Percentiles rank a stretch among this genome's conserved stretches.
phyloP scores from a whole-genome alignment of 768 basidiomycete species.

The Tubosaeta sp. region DNA sequence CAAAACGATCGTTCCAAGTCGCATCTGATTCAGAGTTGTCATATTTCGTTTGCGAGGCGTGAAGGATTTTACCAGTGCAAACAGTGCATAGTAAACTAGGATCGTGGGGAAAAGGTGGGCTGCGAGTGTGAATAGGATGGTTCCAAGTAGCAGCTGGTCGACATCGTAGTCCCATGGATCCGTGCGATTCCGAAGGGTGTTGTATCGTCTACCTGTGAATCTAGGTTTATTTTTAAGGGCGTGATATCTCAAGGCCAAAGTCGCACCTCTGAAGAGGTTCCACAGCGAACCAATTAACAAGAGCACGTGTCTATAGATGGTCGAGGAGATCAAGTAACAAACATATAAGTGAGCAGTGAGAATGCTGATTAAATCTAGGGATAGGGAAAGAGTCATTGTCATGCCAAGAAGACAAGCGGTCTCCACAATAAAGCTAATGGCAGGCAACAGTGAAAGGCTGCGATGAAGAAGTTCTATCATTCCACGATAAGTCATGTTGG shows the following conservation, averaged over 20 bases:
- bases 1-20: conserved; percentile 49
- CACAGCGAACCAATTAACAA: conserved; percentile 64
- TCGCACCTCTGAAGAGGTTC: conserved; percentile 84
- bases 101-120: conserved; percentile 84
- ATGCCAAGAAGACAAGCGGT: conserved; percentile 40
- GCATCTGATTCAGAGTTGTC: conserved; percentile 37
- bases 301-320: conserved; percentile 59
- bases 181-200: conserved; percentile 79
- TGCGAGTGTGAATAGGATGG: conserved; percentile 79
- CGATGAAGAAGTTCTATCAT: conserved; percentile 18
- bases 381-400: conserved; percentile 63
- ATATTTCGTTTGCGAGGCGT: not conserved
- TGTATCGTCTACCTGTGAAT: conserved; percentile 75
- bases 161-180: conserved; percentile 90
- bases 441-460: conserved; percentile 18
- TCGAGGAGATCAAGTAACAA: conserved; percentile 60
- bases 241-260: not conserved
- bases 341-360: conserved; percentile 69
- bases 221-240: not conserved
- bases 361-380: conserved; percentile 61
- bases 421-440: conserved; percentile 33
- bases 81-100: conserved; percentile 78
- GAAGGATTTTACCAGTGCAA: conserved; percentile 50
- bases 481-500: conserved; percentile 5
- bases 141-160: conserved; percentile 93